Evolutionary conservation across 257 asterid species (phyloP), one percentile per base, ranked within the genome.

Genomic region (Cruciata laevipes): DNA sequence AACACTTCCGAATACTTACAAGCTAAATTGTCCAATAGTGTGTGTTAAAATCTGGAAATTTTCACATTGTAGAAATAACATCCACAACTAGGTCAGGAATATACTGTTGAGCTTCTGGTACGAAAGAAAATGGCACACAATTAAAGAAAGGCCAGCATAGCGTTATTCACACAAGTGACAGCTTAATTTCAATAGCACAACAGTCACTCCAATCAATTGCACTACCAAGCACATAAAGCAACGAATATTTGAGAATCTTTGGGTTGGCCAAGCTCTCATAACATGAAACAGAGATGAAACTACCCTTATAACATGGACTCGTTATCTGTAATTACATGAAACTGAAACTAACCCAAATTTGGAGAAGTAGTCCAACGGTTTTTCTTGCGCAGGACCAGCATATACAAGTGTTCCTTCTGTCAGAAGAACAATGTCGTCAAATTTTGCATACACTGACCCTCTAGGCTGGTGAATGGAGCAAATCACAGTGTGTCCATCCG

Each of bases 391-490:
- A 61, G 95, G 97, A 73, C 99, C 99, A 69, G 95, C 84, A 73
- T 90, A 93, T 60, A 88, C 89, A 75, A 90, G 90, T 42, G 96
- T 75, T 69, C 99, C 97, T 83, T 85, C 92, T 62, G 97, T 77
- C 77, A 93, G 87, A 80, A 93, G 83, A 79, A 88, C 75, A 63
- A 93, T 85, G 85, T 93, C 99, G 49, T 93, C 99, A 76, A 93
- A 93, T 85, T 93, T 93, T 62, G 83, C 88, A 79, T 93, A 93
- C 16, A 93, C 94, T 25, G 99, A 93, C 37, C 99, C 93, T 85
- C 99, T 84, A 52, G 99, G 96, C 83, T 93, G 99, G 83, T 93
- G 99, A 77, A 93, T 93, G 71, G 99, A 93, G 78, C 99, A 93
- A 80, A 93, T 82, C 67, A 93, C 96, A 55, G 97, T 93, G 74